Conservation (phyloP, 2,329 filamentous ascomycete genomes). For the Claviceps monticola region DNA sequence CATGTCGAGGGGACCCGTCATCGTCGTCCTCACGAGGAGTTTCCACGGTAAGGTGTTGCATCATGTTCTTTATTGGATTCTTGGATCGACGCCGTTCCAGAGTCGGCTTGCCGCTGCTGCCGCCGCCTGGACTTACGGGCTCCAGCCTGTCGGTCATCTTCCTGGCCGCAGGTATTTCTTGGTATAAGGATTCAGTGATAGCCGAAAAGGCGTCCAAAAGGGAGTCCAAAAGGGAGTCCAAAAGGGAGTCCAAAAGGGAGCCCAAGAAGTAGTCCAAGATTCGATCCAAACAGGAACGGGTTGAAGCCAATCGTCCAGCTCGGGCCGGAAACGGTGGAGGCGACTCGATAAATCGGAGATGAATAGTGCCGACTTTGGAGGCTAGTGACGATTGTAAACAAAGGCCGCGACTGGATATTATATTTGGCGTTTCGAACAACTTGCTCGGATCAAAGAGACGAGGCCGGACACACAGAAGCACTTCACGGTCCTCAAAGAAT, state of each 20-base stretch:
- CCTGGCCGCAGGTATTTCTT: neutral
- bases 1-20: conserved; percentile 14
- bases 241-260: neutral
- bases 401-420: neutral
- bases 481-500: neutral
- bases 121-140: conserved; percentile 11
- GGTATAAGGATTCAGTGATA: neutral
- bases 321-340: neutral
- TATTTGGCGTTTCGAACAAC: neutral
- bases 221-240: too few species aligned
- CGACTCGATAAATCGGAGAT: neutral
- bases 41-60: conserved; percentile 24
- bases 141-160: conserved; percentile 17
- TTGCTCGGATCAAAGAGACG: neutral
- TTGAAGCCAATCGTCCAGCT: neutral
- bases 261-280: neutral
- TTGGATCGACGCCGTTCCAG: conserved; percentile 19
- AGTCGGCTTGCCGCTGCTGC: conserved; percentile 12
- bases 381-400: neutral
- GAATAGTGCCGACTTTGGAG: neutral
- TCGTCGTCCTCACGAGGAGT: conserved; percentile 15
- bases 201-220: neutral
- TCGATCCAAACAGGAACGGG: neutral
- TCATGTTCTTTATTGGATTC: conserved; percentile 23
- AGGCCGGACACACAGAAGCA: neutral